Evolutionary conservation across 768 basidiomycete species (phyloP), one percentile per base, ranked within the genome.

Genomic region (Neoboletus magnificus): DNA sequence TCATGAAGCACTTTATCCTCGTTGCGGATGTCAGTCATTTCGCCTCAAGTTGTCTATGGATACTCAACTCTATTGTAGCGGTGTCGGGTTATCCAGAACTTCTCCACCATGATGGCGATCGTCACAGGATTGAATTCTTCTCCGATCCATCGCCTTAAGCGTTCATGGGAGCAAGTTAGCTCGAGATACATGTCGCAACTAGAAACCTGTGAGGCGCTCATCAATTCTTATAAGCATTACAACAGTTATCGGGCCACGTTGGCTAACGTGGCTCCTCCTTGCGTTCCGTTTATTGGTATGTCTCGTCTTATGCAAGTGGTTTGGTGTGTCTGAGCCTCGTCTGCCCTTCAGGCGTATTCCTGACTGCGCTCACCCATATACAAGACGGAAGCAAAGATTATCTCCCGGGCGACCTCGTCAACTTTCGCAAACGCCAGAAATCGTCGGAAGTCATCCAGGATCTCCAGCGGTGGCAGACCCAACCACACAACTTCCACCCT

Each of bases 231-330:
- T 65, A 84, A 82, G 70, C 88, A 86, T 61, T 88, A 86, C 72
- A 79, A 80, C 54, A 82, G 77, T 50, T 87, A 85, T 69, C 79
- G 82, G 50, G 69, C 74, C 42, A 74, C 77, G 25, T 68, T 88
- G 44, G 79, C 82, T 39, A 73, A 71, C 18, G 77, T 84, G 20
- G 74, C 78, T 20, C 82, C 85, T 11, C 87, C 86, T 39, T 86
- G 85, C 52, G 82, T 88, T 10, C 86, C 86, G 4, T 88, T 88
- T 71, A 75, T 88, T 16, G 86, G 86, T 86, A 62, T 30, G 80
- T 64, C 29, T 12, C 30, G 1, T 8, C 16, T 15, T 8, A 15
- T 27, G 18, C 12, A 10, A 52, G 5, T 1, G 10, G 7, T 11
- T 12, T 16, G n/a, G 13, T 13, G n/a, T 52, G 2, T 49, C 60